These are phyloP conservation scores for Actinomortierella ambigua DNA, from an alignment of 371 early-diverging fungal genomes.

Conservation along the genomic window DNA sequence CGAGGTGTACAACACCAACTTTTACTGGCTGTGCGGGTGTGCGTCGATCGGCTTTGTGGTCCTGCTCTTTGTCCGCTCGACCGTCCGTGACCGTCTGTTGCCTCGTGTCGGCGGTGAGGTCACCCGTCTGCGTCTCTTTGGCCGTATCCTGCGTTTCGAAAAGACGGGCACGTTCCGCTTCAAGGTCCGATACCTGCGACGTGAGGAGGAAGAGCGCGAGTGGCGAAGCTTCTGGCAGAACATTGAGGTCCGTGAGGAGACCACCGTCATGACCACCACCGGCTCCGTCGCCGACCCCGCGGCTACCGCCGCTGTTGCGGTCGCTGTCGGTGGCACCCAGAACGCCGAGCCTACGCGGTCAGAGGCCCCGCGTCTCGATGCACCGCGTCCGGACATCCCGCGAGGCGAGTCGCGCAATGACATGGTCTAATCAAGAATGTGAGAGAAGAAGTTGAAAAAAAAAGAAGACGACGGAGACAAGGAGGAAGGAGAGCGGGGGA, in stretches of 20 bases:
- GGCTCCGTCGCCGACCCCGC: constrained; percentile 30
- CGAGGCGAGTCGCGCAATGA: constrained; percentile 13
- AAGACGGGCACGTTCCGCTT: constrained; percentile 34
- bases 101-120: constrained; percentile 55
- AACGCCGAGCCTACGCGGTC: constrained; percentile 15
- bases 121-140: constrained; percentile 54
- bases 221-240: constrained; percentile 46
- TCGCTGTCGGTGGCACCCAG: not conserved
- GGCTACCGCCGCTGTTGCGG: constrained; percentile 1
- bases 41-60: constrained; percentile 50
- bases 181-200: constrained; percentile 33
- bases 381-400: constrained; percentile 12
- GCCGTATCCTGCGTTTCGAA: constrained; percentile 39
- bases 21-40: constrained; percentile 62
- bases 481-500: not conserved
- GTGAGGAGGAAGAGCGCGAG: constrained; percentile 44
- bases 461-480: not conserved
- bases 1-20: constrained; percentile 57
- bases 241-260: constrained; percentile 41
- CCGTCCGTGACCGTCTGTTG: constrained; percentile 59
- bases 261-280: constrained; percentile 36
- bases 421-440: not conserved
- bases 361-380: constrained; percentile 11
- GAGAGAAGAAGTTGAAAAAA: not conserved
- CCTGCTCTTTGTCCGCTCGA: constrained; percentile 57